These are phyloP conservation scores for Vitellaria paradoxa DNA, from an alignment of 179 eudicot species.

Conservation along the genomic window DNA sequence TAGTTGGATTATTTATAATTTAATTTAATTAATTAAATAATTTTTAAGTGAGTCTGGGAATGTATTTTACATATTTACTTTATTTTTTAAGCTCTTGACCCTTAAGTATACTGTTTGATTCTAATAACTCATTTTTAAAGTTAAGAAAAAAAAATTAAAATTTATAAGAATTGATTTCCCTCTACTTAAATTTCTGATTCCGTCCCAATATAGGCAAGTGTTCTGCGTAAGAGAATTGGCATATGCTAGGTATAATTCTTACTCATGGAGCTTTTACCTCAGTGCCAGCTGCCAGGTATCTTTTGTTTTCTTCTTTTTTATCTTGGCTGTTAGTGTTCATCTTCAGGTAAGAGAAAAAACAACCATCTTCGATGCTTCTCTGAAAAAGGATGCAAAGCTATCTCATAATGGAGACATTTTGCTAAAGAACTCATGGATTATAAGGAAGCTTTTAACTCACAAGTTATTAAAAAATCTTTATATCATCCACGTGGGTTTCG, in stretches of 20 bases:
- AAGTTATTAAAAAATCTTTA: not conserved
- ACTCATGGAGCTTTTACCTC: conserved; percentile 7
- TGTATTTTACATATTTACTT: not conserved
- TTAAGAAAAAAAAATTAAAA: too few species aligned
- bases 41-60: too few species aligned
- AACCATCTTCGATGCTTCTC: not conserved
- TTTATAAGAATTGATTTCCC: not conserved
- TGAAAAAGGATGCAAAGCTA: not conserved
- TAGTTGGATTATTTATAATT: too few species aligned
- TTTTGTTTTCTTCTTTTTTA: not conserved
- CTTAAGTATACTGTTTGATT: not conserved
- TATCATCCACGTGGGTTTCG: not conserved
- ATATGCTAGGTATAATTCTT: conserved; percentile 33
- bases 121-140: too few species aligned
- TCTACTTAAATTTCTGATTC: not conserved
- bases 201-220: conserved; percentile 28
- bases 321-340: not conserved
- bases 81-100: not conserved
- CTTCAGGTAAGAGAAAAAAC: not conserved
- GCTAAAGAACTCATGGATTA: not conserved
- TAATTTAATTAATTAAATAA: too few species aligned
- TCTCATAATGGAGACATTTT: not conserved
- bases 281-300: not conserved
- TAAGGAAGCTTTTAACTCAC: not conserved
- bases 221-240: conserved; percentile 20